Percentiles rank a stretch among this genome's conserved stretches.
Evolutionary conservation across 768 basidiomycete genomes (phyloP).

Genomic region (Cubamyces sp.): DNA sequence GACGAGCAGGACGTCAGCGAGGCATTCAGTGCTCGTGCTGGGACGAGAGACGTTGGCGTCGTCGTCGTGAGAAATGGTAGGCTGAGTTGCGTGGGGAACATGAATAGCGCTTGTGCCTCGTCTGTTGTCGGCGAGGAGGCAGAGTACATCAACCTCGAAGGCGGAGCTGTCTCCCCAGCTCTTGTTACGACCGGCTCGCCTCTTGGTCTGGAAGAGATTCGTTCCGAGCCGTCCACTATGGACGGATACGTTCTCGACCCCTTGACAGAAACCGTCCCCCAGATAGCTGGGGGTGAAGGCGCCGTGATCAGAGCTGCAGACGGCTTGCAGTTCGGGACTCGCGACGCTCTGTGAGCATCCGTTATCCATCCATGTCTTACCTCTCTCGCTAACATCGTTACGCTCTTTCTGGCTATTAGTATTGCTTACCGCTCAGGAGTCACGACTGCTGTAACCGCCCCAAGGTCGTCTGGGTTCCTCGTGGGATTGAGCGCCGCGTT

Average conservation of each 20-base stretch:
- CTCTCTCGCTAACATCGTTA: neutral
- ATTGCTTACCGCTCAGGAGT: conserved; percentile 77
- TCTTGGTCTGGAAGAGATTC: conserved; percentile 74
- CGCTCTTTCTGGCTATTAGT: conserved; percentile 41
- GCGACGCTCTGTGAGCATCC: conserved; percentile 53
- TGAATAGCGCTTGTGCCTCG: conserved; percentile 27
- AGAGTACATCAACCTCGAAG: conserved; percentile 57
- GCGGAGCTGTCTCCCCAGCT: conserved; percentile 68
- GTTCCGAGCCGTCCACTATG: conserved; percentile 59
- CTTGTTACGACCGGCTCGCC: conserved; percentile 65
- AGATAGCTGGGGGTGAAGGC: conserved; percentile 39
- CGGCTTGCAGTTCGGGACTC: conserved; percentile 69
- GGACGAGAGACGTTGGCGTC: conserved; percentile 33
- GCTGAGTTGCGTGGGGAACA: conserved; percentile 54
- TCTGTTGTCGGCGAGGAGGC: conserved; percentile 14
- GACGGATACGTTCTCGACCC: conserved; percentile 58
- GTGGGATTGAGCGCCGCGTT: conserved; percentile 67
- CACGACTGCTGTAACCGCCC: conserved; percentile 67
- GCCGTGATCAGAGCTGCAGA: conserved; percentile 66
- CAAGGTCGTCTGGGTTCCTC: conserved; percentile 57
- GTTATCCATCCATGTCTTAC: too few relatives aligned
- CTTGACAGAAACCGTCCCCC: conserved; percentile 38
- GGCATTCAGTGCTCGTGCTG: conserved; percentile 33
- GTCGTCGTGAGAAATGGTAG: conserved; percentile 59
- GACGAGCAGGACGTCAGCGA: conserved; percentile 37